phyloP scores from a whole-genome alignment of 208 protist species.

The Leishmania arabica region DNA sequence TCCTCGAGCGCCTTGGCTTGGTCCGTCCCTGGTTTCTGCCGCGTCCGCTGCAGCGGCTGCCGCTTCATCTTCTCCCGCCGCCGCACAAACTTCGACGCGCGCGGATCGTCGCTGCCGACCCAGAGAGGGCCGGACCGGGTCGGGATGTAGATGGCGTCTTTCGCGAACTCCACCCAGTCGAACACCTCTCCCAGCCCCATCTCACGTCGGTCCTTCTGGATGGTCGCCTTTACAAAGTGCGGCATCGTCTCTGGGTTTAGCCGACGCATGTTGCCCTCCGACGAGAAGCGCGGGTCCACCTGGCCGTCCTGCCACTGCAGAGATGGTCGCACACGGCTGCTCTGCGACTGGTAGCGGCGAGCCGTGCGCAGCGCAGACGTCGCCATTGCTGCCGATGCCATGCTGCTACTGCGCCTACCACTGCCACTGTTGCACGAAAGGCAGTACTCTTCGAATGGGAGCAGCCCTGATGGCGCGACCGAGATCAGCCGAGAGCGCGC shows the following conservation, averaged over 20 bases:
- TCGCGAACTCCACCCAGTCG: slow-evolving; percentile 90
- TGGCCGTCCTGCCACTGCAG: slow-evolving; percentile 70
- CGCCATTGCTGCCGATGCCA: not conserved
- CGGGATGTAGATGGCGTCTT: slow-evolving; percentile 88
- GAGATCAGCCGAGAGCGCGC: not conserved
- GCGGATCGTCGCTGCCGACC: slow-evolving; percentile 88
- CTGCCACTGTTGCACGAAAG: not conserved
- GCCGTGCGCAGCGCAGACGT: slow-evolving; percentile 9
- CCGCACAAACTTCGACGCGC: slow-evolving; percentile 72
- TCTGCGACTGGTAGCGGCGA: slow-evolving; percentile 71
- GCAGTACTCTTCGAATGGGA: not conserved
- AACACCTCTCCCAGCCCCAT: slow-evolving; percentile 84
- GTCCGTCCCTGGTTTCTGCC: slow-evolving; percentile 75
- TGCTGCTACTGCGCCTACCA: not conserved
- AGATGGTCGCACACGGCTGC: slow-evolving; percentile 37
- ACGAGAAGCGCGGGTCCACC: slow-evolving; percentile 76
- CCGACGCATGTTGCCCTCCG: slow-evolving; percentile 65
- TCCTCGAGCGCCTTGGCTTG: slow-evolving; percentile 76
- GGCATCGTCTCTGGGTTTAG: slow-evolving; percentile 87
- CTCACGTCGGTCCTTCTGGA: slow-evolving; percentile 88
- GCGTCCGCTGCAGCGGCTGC: slow-evolving; percentile 76
- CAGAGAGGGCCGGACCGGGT: slow-evolving; percentile 82
- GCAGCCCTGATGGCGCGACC: not conserved
- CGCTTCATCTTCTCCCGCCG: slow-evolving; percentile 84
- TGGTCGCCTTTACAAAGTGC: slow-evolving; percentile 88